A percentile compares a stretch with the other conserved stretches of the same genome.
Conservation (phyloP, 2,329 filamentous ascomycete species). For the Trichoderma polysporum region DNA sequence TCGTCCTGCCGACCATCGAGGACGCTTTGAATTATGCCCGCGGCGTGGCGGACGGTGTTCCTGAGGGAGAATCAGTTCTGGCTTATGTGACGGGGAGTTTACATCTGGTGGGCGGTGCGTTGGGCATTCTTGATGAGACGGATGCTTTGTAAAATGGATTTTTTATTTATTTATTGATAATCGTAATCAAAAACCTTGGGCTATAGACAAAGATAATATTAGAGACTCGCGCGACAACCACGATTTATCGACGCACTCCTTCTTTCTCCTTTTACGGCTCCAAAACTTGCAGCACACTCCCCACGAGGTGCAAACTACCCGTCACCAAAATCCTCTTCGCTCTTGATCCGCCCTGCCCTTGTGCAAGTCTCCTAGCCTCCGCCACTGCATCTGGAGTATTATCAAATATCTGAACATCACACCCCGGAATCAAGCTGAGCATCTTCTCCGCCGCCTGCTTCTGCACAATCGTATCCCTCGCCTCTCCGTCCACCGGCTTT, state of each 20-base stretch:
- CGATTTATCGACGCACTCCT: background rate
- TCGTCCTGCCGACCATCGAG: conserved; percentile 53
- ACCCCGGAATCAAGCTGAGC: conserved; percentile 51
- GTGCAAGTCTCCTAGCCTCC: conserved; percentile 47
- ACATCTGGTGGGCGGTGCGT: conserved; percentile 58
- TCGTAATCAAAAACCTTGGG: background rate
- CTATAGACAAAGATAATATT: background rate
- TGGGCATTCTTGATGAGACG: conserved; percentile 49
- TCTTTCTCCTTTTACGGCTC: conserved; percentile 42
- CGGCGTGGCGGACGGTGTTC: background rate
- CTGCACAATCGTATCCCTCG: conserved; percentile 61
- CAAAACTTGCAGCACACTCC: conserved; percentile 72
- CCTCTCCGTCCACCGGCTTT: conserved; percentile 31
- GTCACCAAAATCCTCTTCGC: conserved; percentile 68
- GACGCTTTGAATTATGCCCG: conserved; percentile 53
- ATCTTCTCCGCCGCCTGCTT: conserved; percentile 62
- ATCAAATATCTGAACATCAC: conserved; percentile 52
- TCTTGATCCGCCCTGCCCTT: conserved; percentile 35
- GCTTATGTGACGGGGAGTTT: conserved; percentile 62
- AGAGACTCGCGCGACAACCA: background rate
- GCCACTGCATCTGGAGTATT: conserved; percentile 71
- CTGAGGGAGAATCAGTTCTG: conserved; percentile 40
- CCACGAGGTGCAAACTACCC: conserved; percentile 81
- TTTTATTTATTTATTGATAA: too few relatives aligned
- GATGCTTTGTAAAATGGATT: conserved; percentile 41